These are phyloP conservation scores for Magnolia kwangsiensis DNA, from an alignment of 164 flowering plant species.

Conservation along the genomic window DNA sequence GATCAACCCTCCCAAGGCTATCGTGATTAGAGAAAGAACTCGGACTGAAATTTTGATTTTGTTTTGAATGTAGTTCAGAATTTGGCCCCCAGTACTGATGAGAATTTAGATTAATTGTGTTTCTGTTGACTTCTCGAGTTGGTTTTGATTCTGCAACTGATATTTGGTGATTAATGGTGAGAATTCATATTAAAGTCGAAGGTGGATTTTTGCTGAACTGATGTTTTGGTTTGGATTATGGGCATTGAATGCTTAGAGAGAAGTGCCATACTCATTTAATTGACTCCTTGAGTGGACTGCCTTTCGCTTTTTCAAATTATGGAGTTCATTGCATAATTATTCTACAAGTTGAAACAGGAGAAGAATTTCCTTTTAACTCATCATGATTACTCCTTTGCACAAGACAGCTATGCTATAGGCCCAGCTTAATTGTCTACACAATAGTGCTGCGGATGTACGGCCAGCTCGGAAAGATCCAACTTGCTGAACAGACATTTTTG, in stretches of 20 bases:
- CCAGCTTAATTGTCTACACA: conserved; percentile 79
- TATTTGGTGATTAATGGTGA: background rate
- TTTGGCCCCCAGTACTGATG: background rate
- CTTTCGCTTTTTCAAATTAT: background rate
- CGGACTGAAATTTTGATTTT: too few species aligned
- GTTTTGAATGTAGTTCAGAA: background rate
- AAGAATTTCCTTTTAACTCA: conserved; percentile 8
- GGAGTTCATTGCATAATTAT: background rate
- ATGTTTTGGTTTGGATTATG: too few species aligned
- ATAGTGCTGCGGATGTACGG: conserved; percentile 78
- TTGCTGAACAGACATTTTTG: conserved; percentile 85
- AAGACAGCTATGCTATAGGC: conserved; percentile 74
- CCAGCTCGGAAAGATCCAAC: conserved; percentile 82
- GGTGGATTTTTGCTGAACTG: too few species aligned
- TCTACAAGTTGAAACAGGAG: background rate
- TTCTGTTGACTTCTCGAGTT: background rate
- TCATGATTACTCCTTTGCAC: background rate
- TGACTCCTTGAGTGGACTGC: too few species aligned
- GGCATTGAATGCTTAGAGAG: too few species aligned
- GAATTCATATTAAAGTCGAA: too few species aligned
- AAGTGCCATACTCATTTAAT: too few species aligned
- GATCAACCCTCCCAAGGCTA: too few species aligned
- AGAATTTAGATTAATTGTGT: background rate
- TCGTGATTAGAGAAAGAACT: too few species aligned
- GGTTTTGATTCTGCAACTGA: background rate